Percentiles rank a stretch among this genome's conserved stretches.
These are phyloP conservation scores for Vigna unguiculata DNA, from an alignment of 306 rosid genomes.

Conservation along the genomic window DNA sequence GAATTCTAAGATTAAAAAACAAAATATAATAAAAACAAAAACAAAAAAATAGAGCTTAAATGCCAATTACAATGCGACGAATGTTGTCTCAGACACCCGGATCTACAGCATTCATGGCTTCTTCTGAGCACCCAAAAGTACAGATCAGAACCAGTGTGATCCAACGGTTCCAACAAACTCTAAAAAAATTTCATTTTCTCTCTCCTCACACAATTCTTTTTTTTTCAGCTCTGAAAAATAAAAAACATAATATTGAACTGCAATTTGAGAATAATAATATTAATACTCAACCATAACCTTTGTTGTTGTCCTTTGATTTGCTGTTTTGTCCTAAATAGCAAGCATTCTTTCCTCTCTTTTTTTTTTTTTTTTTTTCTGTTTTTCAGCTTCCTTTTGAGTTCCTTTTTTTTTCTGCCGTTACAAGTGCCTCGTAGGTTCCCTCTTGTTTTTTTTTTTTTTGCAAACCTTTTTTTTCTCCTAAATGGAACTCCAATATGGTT, in stretches of 20 bases:
- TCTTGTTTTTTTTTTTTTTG: neutral
- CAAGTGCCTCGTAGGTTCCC: constrained; percentile 29
- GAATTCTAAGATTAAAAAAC: constrained; percentile 38
- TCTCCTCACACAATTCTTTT: constrained; percentile 29
- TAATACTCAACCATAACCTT: constrained; percentile 35
- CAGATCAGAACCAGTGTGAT: constrained; percentile 58
- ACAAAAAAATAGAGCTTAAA: constrained; percentile 40
- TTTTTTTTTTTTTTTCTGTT: neutral
- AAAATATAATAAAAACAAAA: constrained; percentile 19
- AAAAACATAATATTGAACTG: constrained; percentile 35
- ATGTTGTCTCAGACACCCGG: constrained; percentile 54
- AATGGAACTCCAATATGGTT: constrained; percentile 42
- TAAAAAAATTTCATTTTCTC: constrained; percentile 44
- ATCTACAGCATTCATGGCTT: constrained; percentile 64
- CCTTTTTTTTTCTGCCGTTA: constrained; percentile 11
- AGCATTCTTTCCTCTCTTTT: constrained; percentile 48
- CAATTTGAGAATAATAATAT: constrained; percentile 37
- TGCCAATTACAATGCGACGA: constrained; percentile 52
- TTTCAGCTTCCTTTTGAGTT: constrained; percentile 24
- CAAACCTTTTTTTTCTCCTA: neutral
- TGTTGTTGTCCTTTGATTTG: constrained; percentile 50
- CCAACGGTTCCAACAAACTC: constrained; percentile 56
- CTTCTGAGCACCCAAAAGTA: constrained; percentile 46
- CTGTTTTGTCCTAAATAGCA: constrained; percentile 58
- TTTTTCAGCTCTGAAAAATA: neutral